Evolutionary conservation across 257 asterid genomes (phyloP), one percentile per base, ranked within the genome.

Genomic region (Asclepias syriaca): DNA sequence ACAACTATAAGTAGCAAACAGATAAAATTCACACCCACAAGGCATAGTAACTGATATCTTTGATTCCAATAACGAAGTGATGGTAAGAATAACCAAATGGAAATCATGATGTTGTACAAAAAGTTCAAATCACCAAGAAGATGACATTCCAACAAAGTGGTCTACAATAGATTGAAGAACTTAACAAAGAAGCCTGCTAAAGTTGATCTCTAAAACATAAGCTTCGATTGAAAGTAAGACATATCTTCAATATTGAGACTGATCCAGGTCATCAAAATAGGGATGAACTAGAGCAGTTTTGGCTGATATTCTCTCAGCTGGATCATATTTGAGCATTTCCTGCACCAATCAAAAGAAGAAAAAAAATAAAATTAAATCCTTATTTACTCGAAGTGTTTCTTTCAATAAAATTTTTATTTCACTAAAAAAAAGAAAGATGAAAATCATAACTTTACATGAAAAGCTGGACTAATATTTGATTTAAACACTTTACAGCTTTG

Each of bases 241-340:
- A 58, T 68, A 55, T 39, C 77, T 68, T 90, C 89, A 90, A 81
- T 83, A 92, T 78, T 92, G 98, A 51, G 95, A 87, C 77, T 87
- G 90, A 73, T 93, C 98, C 89, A 93, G 84, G 84, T 86, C 81
- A 75, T 93, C 91, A n/a, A 93, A 93, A 85, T 85, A 93, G n/a
- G 95, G 95, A 77, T 93, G 98, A 34, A 90, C 98, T 54, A 93
- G 75, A 50, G 98, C 97, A 75, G 88, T 92, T 81, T 90, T 93
- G 1, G 98, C 98, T 3, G 98, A 93, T 75, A 93, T 90, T 69
- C 97, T 86, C 21, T 93, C 97, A 24, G 92, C 89, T 1, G 98
- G 96, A 79, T 93, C 87, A 77, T 85, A 93, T 60, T 81, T 84
- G 39, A 93, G 93, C 98, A 93, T 90, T 70, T 79, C 81, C 97